Conservation (phyloP, 2,329 filamentous ascomycete species). For the Mycosphaerella sp. region DNA sequence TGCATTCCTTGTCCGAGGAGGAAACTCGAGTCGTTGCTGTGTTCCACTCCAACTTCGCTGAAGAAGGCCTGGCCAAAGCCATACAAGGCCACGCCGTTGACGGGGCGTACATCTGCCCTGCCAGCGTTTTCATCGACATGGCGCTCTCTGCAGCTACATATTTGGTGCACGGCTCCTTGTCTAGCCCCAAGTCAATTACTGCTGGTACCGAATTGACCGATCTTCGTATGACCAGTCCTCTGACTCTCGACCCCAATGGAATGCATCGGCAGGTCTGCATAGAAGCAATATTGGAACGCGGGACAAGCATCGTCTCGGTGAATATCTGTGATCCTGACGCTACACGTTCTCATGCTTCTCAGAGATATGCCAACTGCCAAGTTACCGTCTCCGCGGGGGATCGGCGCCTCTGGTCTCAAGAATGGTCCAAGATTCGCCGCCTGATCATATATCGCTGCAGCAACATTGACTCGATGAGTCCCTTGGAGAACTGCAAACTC, state of each 20-base stretch:
- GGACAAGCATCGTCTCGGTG: not conserved
- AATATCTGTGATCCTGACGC: no score
- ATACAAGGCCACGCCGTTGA: conserved; percentile 28
- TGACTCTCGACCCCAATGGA: not conserved
- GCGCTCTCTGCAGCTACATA: conserved; percentile 12
- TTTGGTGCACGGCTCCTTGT: not conserved
- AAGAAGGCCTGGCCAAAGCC: conserved; percentile 1
- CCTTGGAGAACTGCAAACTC: not conserved
- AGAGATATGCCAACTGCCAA: not conserved
- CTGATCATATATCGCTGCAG: not conserved
- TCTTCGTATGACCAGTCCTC: not conserved
- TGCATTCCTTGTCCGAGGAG: not conserved
- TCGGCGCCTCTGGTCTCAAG: no score
- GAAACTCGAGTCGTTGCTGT: not conserved
- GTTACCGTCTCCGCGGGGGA: not conserved
- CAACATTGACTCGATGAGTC: no score
- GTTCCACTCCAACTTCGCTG: not conserved
- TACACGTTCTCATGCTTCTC: no score
- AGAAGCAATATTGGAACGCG: not conserved
- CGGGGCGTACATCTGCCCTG: conserved; percentile 16
- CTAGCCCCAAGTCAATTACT: no score
- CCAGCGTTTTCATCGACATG: conserved; percentile 20
- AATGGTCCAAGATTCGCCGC: not conserved
- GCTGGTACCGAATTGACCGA: not conserved
- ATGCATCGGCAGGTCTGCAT: no score